A percentile compares a stretch with the other conserved stretches of the same genome.
Conservation (phyloP, 768 basidiomycete species). For the Pholiota conissans region DNA sequence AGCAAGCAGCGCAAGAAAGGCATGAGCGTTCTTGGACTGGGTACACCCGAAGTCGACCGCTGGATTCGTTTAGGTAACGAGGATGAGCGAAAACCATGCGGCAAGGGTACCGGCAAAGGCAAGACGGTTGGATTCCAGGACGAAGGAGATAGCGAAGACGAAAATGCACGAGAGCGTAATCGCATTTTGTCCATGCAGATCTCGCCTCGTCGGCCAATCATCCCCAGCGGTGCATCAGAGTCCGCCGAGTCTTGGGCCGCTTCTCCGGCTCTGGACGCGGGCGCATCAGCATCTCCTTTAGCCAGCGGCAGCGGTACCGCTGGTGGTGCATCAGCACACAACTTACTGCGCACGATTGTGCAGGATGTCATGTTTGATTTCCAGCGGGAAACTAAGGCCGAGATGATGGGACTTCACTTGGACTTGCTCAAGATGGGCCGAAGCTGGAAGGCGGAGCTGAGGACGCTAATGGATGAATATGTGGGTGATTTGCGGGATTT, state of each 20-base stretch:
- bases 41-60: slow-evolving; percentile 51
- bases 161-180: slow-evolving; percentile 29
- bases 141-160: slow-evolving; percentile 21
- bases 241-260: slow-evolving; percentile 37
- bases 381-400: slow-evolving; percentile 65
- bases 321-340: slow-evolving; percentile 44
- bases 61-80: slow-evolving; percentile 48
- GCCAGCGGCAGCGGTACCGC: slow-evolving; percentile 24
- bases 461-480: slow-evolving; percentile 61
- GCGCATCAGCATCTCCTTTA: not conserved
- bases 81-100: slow-evolving; percentile 17
- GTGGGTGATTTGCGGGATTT: slow-evolving; percentile 57
- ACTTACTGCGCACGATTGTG: slow-evolving; percentile 63
- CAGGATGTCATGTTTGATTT: slow-evolving; percentile 75
- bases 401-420: slow-evolving; percentile 74
- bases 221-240: slow-evolving; percentile 13
- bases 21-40: slow-evolving; percentile 42
- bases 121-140: slow-evolving; percentile 50
- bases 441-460: slow-evolving; percentile 65
- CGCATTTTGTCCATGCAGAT: slow-evolving; percentile 53
- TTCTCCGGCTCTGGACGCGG: slow-evolving; percentile 36
- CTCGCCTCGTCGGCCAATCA: slow-evolving; percentile 48
- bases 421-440: slow-evolving; percentile 73
- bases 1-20: slow-evolving; percentile 27
- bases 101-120: slow-evolving; percentile 19